These are phyloP conservation scores for Tephrocybe rancida DNA, from an alignment of 768 basidiomycete genomes.

Conservation along the genomic window DNA sequence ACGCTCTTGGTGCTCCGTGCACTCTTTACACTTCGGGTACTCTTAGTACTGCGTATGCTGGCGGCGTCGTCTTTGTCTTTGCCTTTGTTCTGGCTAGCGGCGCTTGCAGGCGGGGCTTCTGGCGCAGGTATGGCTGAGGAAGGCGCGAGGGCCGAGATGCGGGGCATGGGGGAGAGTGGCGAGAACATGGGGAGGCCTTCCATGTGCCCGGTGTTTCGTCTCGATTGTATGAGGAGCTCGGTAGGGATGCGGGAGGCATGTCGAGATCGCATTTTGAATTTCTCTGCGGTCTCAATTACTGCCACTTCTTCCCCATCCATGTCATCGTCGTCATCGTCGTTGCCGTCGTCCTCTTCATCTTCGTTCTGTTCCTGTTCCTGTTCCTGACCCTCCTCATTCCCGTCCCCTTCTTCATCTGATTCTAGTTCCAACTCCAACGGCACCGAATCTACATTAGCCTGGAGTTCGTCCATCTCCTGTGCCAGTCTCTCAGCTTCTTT, in stretches of 20 bases:
- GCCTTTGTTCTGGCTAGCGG: conserved; percentile 3
- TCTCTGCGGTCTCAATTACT: conserved; percentile 50
- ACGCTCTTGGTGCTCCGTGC: conserved; percentile 35
- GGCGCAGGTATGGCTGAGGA: not conserved
- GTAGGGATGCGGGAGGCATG: conserved; percentile 16
- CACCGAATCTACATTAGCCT: conserved; percentile 28
- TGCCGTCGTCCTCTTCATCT: not conserved
- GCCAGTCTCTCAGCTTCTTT: conserved; percentile 75
- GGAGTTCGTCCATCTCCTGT: conserved; percentile 67
- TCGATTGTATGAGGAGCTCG: conserved; percentile 12
- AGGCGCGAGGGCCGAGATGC: conserved; percentile 8
- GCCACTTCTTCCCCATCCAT: conserved; percentile 25
- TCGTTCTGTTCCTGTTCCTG: no score
- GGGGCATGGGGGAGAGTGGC: conserved; percentile 18
- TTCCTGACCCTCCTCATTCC: conserved; percentile 35
- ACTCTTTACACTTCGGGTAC: conserved; percentile 36
- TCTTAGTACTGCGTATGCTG: conserved; percentile 39
- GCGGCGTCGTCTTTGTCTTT: conserved; percentile 38
- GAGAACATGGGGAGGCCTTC: conserved; percentile 17
- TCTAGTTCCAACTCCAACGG: conserved; percentile 19
- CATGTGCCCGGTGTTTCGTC: conserved; percentile 12
- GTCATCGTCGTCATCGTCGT: conserved; percentile 9
- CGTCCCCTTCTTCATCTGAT: conserved; percentile 26
- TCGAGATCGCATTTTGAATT: conserved; percentile 37
- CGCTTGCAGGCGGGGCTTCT: not conserved